Conservation (phyloP, 2,329 filamentous ascomycete genomes). For the Trichoderma sp. region DNA sequence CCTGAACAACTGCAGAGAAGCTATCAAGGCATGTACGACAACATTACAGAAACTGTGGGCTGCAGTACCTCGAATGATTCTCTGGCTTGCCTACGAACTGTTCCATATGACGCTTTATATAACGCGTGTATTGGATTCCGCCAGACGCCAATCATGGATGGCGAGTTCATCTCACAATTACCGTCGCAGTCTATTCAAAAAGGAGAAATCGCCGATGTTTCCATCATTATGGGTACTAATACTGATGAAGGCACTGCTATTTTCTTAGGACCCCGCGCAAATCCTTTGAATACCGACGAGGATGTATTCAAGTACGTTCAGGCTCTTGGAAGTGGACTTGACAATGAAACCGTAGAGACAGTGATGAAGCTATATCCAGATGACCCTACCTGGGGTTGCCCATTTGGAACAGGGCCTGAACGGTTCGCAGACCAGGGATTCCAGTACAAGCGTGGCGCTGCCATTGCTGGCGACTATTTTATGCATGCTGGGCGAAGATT, state of each 20-base stretch:
- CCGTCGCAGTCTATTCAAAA: slow-evolving; percentile 1
- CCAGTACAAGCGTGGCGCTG: background rate
- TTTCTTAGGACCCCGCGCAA: background rate
- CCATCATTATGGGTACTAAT: background rate
- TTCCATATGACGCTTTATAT: background rate
- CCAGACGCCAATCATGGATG: background rate
- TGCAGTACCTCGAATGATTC: background rate
- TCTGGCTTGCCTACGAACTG: background rate
- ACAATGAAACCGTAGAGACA: background rate
- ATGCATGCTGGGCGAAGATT: background rate
- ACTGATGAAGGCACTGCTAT: background rate
- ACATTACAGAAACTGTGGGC: background rate
- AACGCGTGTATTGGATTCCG: background rate
- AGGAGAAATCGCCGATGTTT: background rate
- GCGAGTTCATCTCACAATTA: slow-evolving; percentile 2
- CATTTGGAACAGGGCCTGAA: background rate
- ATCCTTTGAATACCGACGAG: background rate
- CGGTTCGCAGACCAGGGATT: background rate
- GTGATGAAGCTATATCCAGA: background rate
- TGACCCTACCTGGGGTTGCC: background rate
- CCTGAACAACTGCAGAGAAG: background rate
- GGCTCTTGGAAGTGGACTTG: background rate
- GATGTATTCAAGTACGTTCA: background rate
- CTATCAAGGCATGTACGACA: slow-evolving; percentile 9
- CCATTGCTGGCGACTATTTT: slow-evolving; percentile 1